Evolutionary conservation across 2,329 filamentous ascomycete genomes (phyloP).

Genomic region (Periglandula ipomoeae): DNA sequence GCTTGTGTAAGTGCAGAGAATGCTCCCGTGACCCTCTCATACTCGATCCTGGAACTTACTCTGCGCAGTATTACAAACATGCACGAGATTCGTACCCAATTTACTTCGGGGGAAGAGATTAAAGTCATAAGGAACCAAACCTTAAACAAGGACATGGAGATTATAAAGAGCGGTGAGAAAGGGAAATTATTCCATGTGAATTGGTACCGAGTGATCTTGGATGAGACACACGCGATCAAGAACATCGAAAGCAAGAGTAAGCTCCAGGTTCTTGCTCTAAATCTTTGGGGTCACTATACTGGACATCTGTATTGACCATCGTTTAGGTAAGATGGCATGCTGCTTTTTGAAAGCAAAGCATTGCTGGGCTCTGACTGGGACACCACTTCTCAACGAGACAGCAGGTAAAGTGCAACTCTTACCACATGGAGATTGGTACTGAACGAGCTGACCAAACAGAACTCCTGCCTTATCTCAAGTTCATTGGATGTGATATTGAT

Average conservation of each 20-base stretch:
- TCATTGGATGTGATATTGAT: constrained; percentile 17
- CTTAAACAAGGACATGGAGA: not conserved
- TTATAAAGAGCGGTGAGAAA: not conserved
- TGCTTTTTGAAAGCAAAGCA: constrained; percentile 20
- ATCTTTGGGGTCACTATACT: too few species aligned
- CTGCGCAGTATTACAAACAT: too few species aligned
- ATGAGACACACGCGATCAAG: constrained; percentile 49
- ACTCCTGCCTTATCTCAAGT: constrained; percentile 26
- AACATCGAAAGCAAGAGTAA: constrained; percentile 29
- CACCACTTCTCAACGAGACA: constrained; percentile 23
- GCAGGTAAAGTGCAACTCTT: too few species aligned
- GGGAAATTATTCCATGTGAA: constrained; percentile 10
- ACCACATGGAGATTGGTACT: too few species aligned
- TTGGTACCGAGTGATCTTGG: constrained; percentile 45
- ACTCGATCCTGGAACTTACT: too few species aligned
- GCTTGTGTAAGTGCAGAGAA: too few species aligned
- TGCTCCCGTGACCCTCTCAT: too few species aligned
- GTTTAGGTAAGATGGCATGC: constrained; percentile 11
- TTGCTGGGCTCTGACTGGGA: constrained; percentile 27
- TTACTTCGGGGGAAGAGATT: too few species aligned
- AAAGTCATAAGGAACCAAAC: not conserved
- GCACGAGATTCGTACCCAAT: too few species aligned
- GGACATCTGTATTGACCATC: not conserved
- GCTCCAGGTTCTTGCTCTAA: too few species aligned
- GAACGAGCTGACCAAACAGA: too few species aligned